These are phyloP conservation scores for Lecanicillium sp. DNA, from an alignment of 2,329 filamentous ascomycete species.

Conservation along the genomic window DNA sequence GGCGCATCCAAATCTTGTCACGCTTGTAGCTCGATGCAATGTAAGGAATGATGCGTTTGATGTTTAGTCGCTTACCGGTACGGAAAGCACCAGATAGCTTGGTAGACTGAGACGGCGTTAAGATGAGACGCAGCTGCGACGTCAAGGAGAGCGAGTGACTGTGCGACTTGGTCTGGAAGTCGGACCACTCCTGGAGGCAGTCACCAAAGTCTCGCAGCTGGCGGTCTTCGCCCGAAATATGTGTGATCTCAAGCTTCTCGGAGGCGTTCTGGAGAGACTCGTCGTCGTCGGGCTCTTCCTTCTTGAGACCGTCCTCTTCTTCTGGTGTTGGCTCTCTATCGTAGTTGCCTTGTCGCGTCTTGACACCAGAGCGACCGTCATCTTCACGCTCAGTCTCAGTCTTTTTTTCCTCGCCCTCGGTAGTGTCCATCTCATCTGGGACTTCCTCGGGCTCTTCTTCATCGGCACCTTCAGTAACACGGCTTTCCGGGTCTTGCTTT, in stretches of 20 bases:
- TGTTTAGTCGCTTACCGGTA: constrained; percentile 95
- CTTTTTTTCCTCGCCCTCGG: constrained; percentile 26
- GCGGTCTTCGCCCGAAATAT: constrained; percentile 47
- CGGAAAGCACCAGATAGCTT: constrained; percentile 96
- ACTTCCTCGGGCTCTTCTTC: constrained; percentile 38
- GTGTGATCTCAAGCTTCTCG: constrained; percentile 65
- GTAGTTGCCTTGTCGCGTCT: constrained; percentile 53
- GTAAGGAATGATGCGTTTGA: constrained; percentile 99
- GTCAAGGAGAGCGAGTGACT: constrained; percentile 82
- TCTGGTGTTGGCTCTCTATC: constrained; percentile 43
- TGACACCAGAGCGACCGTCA: constrained; percentile 53
- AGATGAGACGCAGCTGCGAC: constrained; percentile 90
- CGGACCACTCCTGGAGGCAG: constrained; percentile 72
- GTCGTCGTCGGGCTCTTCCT: constrained; percentile 39
- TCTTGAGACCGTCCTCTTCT: constrained; percentile 38
- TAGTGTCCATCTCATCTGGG: constrained; percentile 40
- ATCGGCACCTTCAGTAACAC: constrained; percentile 46
- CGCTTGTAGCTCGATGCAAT: constrained; percentile 97
- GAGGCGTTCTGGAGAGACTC: constrained; percentile 46
- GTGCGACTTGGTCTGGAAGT: constrained; percentile 79
- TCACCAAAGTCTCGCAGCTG: constrained; percentile 44
- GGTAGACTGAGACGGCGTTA: constrained; percentile 88
- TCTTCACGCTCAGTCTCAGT: constrained; percentile 42
- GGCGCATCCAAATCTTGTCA: constrained; percentile 99
- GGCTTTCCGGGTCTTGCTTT: constrained; percentile 43